phyloP scores from a whole-genome alignment of 768 basidiomycete species.

The Pulveroboletus frians region DNA sequence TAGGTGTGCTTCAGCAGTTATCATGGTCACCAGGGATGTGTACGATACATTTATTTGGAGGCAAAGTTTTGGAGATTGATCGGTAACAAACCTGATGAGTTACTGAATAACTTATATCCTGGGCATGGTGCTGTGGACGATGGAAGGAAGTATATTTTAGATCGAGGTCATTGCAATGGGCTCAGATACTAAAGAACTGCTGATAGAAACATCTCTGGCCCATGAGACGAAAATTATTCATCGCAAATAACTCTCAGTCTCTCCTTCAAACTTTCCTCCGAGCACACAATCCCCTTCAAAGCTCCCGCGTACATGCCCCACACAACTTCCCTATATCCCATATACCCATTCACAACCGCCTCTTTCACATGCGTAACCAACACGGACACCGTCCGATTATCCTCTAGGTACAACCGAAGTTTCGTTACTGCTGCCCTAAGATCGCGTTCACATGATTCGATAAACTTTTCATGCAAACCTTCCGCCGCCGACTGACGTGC shows the following conservation, averaged over 20 bases:
- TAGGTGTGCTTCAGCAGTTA: neutral
- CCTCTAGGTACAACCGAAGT: slow-evolving; percentile 74
- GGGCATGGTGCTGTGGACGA: neutral
- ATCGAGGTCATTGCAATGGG: neutral
- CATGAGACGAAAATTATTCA: slow-evolving; percentile 6
- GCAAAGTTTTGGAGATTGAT: neutral
- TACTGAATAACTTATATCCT: neutral
- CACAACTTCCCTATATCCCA: slow-evolving; percentile 62
- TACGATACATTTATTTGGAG: neutral
- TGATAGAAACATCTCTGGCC: too few relatives aligned
- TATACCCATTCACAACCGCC: slow-evolving; percentile 69
- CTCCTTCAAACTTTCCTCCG: slow-evolving; percentile 36
- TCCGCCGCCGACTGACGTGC: slow-evolving; percentile 47
- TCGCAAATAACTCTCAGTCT: slow-evolving; percentile 36
- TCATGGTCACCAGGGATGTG: neutral
- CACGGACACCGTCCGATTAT: slow-evolving; percentile 71
- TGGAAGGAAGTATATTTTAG: neutral
- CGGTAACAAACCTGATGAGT: neutral
- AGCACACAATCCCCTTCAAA: slow-evolving; percentile 31
- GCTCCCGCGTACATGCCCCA: slow-evolving; percentile 43
- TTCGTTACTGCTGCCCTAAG: slow-evolving; percentile 51
- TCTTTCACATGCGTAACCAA: slow-evolving; percentile 74
- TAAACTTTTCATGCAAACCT: slow-evolving; percentile 51
- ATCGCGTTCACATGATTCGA: slow-evolving; percentile 48
- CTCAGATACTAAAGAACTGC: too few relatives aligned